Conservation (phyloP, 768 basidiomycete genomes). For the Boletus eberwhitei region DNA sequence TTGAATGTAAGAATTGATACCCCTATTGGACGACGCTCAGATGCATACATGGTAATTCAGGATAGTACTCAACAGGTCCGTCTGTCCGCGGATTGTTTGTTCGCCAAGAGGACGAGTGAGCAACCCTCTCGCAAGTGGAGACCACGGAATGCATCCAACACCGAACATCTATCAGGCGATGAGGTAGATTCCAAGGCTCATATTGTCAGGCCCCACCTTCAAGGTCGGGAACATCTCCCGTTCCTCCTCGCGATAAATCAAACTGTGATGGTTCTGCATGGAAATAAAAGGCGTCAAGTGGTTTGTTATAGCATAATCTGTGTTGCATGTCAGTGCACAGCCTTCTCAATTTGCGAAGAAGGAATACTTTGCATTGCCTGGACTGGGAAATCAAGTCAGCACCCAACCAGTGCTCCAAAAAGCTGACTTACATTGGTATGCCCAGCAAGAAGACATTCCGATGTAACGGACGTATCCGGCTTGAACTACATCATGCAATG, state of each 20-base stretch:
- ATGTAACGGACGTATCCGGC: slow-evolving; percentile 2
- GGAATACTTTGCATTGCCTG: slow-evolving; percentile 2
- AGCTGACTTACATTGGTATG: not conserved
- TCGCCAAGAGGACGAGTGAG: slow-evolving; percentile 2
- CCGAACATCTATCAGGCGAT: slow-evolving; percentile 36
- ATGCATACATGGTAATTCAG: not conserved
- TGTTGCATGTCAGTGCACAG: not conserved
- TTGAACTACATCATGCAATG: not conserved
- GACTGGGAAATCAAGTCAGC: not conserved
- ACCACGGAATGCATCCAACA: slow-evolving; percentile 5
- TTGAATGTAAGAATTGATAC: no score
- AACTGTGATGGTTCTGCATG: not conserved
- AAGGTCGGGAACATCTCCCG: slow-evolving; percentile 1
- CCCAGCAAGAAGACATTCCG: slow-evolving; percentile 3
- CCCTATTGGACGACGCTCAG: not conserved
- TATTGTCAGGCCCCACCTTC: slow-evolving; percentile 1
- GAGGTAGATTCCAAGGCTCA: slow-evolving; percentile 42
- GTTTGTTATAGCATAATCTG: not conserved
- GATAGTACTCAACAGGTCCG: not conserved
- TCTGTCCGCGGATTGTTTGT: slow-evolving; percentile 2
- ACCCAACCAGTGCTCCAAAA: not conserved
- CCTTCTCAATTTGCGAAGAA: not conserved
- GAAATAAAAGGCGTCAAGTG: not conserved
- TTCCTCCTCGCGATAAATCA: slow-evolving; percentile 1
- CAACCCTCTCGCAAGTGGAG: slow-evolving; percentile 1